Evolutionary conservation across 176 grass and related monocot species (phyloP).

Genomic region (Ampelocalamus luodianensis): DNA sequence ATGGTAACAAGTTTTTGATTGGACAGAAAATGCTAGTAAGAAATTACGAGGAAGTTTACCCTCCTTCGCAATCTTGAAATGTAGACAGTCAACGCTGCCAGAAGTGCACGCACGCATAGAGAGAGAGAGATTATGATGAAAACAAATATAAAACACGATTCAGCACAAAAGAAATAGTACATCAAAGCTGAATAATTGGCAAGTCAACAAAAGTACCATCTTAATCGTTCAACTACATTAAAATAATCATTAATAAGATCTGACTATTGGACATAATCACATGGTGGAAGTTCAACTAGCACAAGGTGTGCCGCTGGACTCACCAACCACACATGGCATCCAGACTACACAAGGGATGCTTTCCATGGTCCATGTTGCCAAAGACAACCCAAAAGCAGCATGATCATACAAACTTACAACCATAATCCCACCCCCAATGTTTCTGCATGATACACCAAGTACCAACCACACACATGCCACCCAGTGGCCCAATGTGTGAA

Average conservation of each 20-base stretch:
- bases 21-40: neutral
- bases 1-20: neutral
- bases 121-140: too few relatives aligned
- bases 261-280: slow-evolving; percentile 38
- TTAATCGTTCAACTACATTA: neutral
- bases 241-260: slow-evolving; percentile 25
- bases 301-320: slow-evolving; percentile 29
- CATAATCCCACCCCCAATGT: slow-evolving; percentile 2
- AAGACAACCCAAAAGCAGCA: slow-evolving; percentile 27
- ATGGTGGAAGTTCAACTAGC: slow-evolving; percentile 26
- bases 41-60: neutral
- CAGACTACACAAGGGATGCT: slow-evolving; percentile 17
- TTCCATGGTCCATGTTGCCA: slow-evolving; percentile 7
- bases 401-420: slow-evolving; percentile 27
- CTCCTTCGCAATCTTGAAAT: neutral
- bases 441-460: slow-evolving; percentile 15
- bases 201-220: neutral
- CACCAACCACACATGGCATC: slow-evolving; percentile 40
- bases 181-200: neutral
- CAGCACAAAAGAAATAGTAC: neutral
- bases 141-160: neutral
- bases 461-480: neutral
- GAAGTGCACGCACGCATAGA: too few relatives aligned
- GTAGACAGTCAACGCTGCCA: neutral
- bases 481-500: slow-evolving; percentile 18